Evolutionary conservation across 441 rosid species (phyloP), one percentile per base, ranked within the genome.

Genomic region (Adansonia grandidieri): DNA sequence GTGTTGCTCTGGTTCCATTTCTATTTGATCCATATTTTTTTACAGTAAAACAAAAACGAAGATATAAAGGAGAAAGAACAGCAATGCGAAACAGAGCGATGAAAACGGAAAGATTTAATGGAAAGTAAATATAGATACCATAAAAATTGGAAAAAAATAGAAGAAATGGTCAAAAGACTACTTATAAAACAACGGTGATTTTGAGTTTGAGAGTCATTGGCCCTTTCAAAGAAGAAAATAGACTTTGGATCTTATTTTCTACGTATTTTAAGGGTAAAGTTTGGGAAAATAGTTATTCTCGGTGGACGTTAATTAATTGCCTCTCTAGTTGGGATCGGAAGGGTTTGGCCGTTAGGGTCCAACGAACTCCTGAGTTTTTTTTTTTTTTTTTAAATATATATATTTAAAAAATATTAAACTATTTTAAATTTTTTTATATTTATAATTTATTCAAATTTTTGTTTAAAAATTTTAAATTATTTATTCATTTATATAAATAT

Each of bases 51-150:
- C 32, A 28, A 28, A 2, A 28, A 28, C 32, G 32, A 28, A 28
- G 32, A 64, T 37, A 32, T 14, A 56, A 14, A 22, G 17, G 62
- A 80, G 8, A 78, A 50, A 64, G 66, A 40, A 2, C 32, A 28
- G 8, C 20, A 42, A 37, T 71, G 6, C 13, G 57, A 22, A 71
- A 24, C 48, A 53, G 14, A 45, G 81, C 85, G 86, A 73, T n/a
- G 79, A 79, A 71, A 65, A 50, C 86, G 83, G 84, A 50, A 78
- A 10, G 70, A 65, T 57, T 78, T 71, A n/a, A 75, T 44, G 81
- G 81, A 72, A 73, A 71, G 44, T 10, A 63, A 56, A 64, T 70
- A 45, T 1, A 70, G 56, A 28, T 70, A 28, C 20, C 17, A 11
- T 64, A 5, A 32, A 40, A 37, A 14, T 45, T 45, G 50, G 13